Base-by-base conservation (phyloP, 495 filamentous ascomycete genomes). In the Collariella sp. region DNA sequence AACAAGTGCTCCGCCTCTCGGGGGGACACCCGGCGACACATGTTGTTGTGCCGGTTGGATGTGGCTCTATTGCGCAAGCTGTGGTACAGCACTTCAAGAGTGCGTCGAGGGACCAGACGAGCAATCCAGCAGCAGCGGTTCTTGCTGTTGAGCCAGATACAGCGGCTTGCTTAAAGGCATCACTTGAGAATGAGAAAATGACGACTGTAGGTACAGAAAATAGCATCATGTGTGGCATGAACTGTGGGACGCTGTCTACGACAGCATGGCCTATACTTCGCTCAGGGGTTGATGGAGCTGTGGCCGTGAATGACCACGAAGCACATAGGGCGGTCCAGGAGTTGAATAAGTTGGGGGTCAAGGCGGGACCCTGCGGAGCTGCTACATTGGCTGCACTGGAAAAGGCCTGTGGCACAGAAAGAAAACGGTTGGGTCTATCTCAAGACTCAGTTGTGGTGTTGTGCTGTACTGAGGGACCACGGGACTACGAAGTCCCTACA, bases 171-270 rank as follows among this genome's bases (percentile, higher is more conserved):
- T 61, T 87, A 26, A 71, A 72, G 19, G 55, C 65, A 1, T 82
- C 76, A 44, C 62, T 87, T 15, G 62, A 67, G 29, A 64, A 55
- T 7, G 78, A 77, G 3, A 55, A 71, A 33, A 66, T 72, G 15
- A 67, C 69, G 5, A 46, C 70, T 0, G 72, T 83, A 3, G 15
- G 56, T 3, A 85, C 81, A 0, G 69, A 64, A 0, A 59, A 71
- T 9, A 86, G 78, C 5, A 84, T 85, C 60, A 87, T 87, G 84
- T 70, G 71, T 46, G 83, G 84, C 2, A 77, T 87, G 76, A 77
- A 83, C 57, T 87, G 83, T 56, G 83, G 83, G 3, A 86, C 81
- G 1, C 70, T 85, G 6, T 86, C 83, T 0, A 67, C 67, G 1
- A 78, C 71, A 9, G 80, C 84, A 2, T 87, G 85, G 85, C 72